Base-by-base conservation (phyloP, 139 green algal genomes). In the Coccomyxa sp. region DNA sequence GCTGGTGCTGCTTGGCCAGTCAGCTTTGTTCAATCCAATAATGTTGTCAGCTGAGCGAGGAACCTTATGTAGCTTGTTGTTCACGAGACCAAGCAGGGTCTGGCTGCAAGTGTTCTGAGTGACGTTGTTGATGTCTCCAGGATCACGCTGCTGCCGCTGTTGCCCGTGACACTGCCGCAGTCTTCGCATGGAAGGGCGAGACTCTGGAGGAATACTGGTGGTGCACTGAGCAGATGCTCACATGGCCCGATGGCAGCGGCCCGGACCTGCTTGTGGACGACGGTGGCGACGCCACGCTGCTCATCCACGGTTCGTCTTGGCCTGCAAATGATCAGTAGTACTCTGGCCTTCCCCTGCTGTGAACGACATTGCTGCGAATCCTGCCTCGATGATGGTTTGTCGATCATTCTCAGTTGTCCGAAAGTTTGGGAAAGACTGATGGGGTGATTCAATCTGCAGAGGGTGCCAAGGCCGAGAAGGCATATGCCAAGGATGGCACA, bases 161-260 rank as follows among this genome's bases (percentile, higher is more conserved):
- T 63, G 97, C 97, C 15, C 94, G 97, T 76, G 97, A 99, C 91
- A 96, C 94, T 14, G 94, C 93, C 25, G 89, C 95, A 21, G 95
- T 98, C 30, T 99, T 99, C 80, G 97, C 97, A 86, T 99, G 97
- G 97, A 99, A 99, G 94, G 97, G 97, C 79, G 97, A 99, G 97
- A 99, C 97, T 25, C 92, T 99, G 85, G 94, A 98, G 94, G 97
- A 99, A 93, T 99, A 99, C 95, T 99, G 97, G 97, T 99, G 97
- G 97, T 99, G 97, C 96, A 99, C 97, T 10, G 93, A 98, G 91
- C 85, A 88, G 81, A 88, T 89, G 79, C 92, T 99, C 77, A 93
- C 91, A 83, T 99, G 97, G 97, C 90, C 90, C 66, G 92, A 91
- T 77, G 90, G 87, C 82, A 90, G 94, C 67, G 95, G 95, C 81